Evolutionary conservation across 1,284 basidiomycete genomes (phyloP), one percentile per base, ranked within the genome.

Genomic region (Neonothopanus nambi): DNA sequence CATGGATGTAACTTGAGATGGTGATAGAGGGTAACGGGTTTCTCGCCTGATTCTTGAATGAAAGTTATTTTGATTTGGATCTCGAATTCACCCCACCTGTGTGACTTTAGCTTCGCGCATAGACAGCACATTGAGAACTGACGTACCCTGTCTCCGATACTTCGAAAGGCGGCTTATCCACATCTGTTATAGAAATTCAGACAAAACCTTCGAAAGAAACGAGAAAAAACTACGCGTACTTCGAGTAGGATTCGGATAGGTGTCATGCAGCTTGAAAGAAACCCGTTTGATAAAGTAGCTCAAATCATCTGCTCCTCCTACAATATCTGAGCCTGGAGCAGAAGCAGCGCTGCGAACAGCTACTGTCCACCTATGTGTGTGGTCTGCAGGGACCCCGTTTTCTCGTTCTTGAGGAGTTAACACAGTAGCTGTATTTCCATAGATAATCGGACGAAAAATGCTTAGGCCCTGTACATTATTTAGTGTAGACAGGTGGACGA

Each of bases 1-100:
- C 95, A 99, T 17, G 96, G 95, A 68, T 99, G 97, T 0, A 99
- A 82, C 69, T 98, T 98, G 67, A 99, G 87, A 63, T 94, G 91
- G 69, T 99, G 97, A 59, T 91, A 89, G 49, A 96, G 76, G 4
- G 82, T 81, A 58, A 98, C 76, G 6, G 93, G 84, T 70, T 98
- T 98, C 71, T 99, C 97, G 48, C 85, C 89, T 1, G 95, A 86
- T 70, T 99, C 97, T 41, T 82, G 71, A n/a, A 94, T 79, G 71
- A 99, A 98, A 48, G 89, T 91, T 58, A 99, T 88, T 58, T 93
- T 87, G 63, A 99, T 96, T 64, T 90, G 85, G 57, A 99, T 89
- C 64, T 98, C 94, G 70, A 99, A 99, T 75, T 99, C 97, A 65
- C 97, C 97, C 97, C 97, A 99, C 43, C 96, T 91, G 56, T 30